Evolutionary conservation across 106 monocot genomes (phyloP).

Genomic region (Agapanthus africanus): DNA sequence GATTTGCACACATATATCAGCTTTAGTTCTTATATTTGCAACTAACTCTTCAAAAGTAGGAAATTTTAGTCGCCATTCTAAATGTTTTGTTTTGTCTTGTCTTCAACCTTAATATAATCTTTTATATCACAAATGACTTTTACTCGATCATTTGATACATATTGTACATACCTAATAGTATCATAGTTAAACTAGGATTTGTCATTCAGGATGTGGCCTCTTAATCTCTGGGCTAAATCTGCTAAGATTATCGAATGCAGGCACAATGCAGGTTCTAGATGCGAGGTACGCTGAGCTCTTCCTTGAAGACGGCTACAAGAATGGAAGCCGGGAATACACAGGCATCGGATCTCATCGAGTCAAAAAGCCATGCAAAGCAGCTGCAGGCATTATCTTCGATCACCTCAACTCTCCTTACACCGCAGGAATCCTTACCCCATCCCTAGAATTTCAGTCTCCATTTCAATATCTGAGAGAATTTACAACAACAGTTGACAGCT

Average conservation of each 20-base stretch:
- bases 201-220: too few relatives aligned
- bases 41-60: too few relatives aligned
- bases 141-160: not conserved
- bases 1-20: too few relatives aligned
- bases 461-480: not conserved
- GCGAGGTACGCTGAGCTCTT: slow-evolving; percentile 73
- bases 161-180: not conserved
- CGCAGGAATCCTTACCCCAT: slow-evolving; percentile 20
- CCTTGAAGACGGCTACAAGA: slow-evolving; percentile 52
- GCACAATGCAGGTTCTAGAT: slow-evolving; percentile 90
- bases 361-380: slow-evolving; percentile 30
- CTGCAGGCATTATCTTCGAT: slow-evolving; percentile 68
- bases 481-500: too few relatives aligned
- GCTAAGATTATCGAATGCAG: slow-evolving; percentile 28
- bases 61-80: too few relatives aligned
- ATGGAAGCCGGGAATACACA: slow-evolving; percentile 55
- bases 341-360: slow-evolving; percentile 54
- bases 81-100: too few relatives aligned
- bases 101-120: too few relatives aligned
- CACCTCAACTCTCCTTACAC: slow-evolving; percentile 30
- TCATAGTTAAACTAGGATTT: too few relatives aligned
- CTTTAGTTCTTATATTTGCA: too few relatives aligned
- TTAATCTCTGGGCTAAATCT: too few relatives aligned
- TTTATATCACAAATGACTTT: too few relatives aligned
- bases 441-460: not conserved